A percentile compares a stretch with the other conserved stretches of the same genome.
Evolutionary conservation across 2,329 filamentous ascomycete species (phyloP).

Genomic region (Boeremia exigua): DNA sequence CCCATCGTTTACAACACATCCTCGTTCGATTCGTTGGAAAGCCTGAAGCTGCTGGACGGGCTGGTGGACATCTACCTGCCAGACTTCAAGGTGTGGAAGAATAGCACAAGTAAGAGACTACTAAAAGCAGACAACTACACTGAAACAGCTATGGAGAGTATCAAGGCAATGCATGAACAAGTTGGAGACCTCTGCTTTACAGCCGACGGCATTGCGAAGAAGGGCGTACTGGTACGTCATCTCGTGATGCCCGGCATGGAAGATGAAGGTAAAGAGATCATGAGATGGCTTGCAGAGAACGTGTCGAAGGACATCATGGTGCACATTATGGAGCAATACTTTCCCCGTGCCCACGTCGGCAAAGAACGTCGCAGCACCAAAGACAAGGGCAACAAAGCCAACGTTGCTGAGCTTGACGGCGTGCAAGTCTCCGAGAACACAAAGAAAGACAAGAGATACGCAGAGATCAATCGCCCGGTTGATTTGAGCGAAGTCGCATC

Average conservation of each 20-base stretch:
- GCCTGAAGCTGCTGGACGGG: conserved; percentile 75
- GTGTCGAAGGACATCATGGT: conserved; percentile 79
- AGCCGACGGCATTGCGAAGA: conserved; percentile 78
- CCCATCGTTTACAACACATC: conserved; percentile 88
- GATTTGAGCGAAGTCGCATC: conserved; percentile 68
- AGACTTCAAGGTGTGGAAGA: conserved; percentile 84
- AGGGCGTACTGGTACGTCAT: conserved; percentile 76
- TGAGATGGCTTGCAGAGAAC: conserved; percentile 75
- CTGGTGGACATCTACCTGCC: conserved; percentile 87
- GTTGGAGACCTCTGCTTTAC: conserved; percentile 87
- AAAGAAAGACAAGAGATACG: conserved; percentile 65
- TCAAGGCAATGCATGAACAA: conserved; percentile 79
- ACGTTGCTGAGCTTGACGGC: conserved; percentile 41
- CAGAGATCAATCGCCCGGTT: conserved; percentile 78
- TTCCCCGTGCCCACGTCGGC: conserved; percentile 80
- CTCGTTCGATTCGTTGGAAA: conserved; percentile 77
- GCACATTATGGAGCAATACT: conserved; percentile 90
- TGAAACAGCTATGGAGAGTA: conserved; percentile 73
- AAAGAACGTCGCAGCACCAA: conserved; percentile 59
- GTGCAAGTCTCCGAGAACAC: conserved; percentile 26
- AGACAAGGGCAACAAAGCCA: conserved; percentile 39
- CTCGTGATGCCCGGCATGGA: conserved; percentile 85
- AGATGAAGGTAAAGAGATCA: conserved; percentile 74
- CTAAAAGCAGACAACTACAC: conserved; percentile 82
- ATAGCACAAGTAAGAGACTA: conserved; percentile 69